Percentiles rank a stretch among this genome's conserved stretches.
Evolutionary conservation across 148 eudicot genomes (phyloP).

Genomic region (Vaccinium darrowii): DNA sequence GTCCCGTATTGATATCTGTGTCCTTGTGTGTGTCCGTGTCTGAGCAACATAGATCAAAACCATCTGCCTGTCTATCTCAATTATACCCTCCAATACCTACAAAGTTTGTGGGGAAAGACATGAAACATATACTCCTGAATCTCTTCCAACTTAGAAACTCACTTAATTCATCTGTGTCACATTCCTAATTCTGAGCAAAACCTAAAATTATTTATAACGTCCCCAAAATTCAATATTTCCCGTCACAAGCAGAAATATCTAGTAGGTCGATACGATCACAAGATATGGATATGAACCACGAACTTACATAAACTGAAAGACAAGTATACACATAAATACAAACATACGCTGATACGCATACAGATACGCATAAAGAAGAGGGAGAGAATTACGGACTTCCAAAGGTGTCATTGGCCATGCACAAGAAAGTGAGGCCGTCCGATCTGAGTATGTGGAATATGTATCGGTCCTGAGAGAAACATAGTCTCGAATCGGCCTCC

Average conservation of each 20-base stretch:
- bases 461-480: constrained; percentile 91
- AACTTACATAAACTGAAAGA: neutral
- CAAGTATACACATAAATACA: neutral
- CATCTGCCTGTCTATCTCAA: neutral
- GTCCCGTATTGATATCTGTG: too few species aligned
- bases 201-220: neutral
- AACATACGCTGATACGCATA: neutral
- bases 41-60: neutral
- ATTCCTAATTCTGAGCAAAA: neutral
- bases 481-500: constrained; percentile 70
- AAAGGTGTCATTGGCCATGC: constrained; percentile 96
- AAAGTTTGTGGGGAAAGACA: neutral
- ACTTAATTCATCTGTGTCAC: neutral
- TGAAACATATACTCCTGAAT: neutral
- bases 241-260: neutral
- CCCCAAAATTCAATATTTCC: neutral
- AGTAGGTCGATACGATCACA: constrained; percentile 2
- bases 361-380: constrained; percentile 2
- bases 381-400: constrained; percentile 54
- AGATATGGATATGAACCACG: neutral
- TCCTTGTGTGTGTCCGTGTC: too few species aligned
- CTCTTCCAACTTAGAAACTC: neutral
- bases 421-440: constrained; percentile 71
- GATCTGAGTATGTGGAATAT: constrained; percentile 82
- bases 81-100: too few species aligned